Conservation (phyloP, 2,329 filamentous ascomycete genomes). For the Zarea fungicola region DNA sequence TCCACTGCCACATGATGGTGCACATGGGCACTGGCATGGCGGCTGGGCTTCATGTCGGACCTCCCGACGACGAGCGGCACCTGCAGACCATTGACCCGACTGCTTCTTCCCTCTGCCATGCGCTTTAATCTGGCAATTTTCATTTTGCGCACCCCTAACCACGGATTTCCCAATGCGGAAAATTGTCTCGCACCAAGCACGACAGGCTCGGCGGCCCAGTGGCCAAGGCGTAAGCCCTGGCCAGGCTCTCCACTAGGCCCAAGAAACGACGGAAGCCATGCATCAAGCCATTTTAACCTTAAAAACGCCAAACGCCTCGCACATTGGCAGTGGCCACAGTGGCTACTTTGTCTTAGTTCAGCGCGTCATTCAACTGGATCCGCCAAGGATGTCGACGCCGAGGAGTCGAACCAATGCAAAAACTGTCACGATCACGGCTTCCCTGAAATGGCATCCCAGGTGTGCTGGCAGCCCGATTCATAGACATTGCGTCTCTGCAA, state of each 20-base stretch:
- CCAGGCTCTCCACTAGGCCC: background rate
- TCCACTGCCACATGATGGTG: constrained; percentile 26
- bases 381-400: no score
- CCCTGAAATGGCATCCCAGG: no score
- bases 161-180: background rate
- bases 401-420: no score
- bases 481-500: no score
- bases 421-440: constrained; percentile 9
- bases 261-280: background rate
- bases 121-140: background rate
- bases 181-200: no score
- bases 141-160: background rate
- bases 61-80: constrained; percentile 16
- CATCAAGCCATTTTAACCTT: no score
- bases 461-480: no score
- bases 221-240: background rate
- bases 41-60: constrained; percentile 22
- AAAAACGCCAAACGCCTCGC: constrained; percentile 10
- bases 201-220: background rate
- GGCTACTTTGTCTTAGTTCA: no score
- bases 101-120: constrained; percentile 15
- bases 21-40: constrained; percentile 23
- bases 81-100: constrained; percentile 13
- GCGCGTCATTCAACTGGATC: constrained; percentile 12
- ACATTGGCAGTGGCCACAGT: no score